Conservation (phyloP, 2,329 filamentous ascomycete species). For the Trematosphaeria pertusa region DNA sequence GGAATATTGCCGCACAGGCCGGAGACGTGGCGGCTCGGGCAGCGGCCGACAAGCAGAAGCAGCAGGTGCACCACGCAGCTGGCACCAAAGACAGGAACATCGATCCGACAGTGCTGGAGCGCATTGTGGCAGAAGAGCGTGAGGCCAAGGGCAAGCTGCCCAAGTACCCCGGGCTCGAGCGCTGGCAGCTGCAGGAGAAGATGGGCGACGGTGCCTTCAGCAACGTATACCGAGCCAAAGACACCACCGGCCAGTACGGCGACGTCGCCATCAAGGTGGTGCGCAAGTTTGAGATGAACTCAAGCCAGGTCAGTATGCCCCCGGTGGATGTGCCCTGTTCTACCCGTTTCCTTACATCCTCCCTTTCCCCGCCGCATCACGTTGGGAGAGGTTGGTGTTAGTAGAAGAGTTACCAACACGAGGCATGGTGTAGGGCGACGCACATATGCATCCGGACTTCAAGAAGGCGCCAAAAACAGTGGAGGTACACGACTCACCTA, state of each 20-base stretch:
- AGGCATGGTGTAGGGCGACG: constrained; percentile 74
- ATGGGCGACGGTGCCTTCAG: constrained; percentile 99
- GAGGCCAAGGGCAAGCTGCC: constrained; percentile 86
- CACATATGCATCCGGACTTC: constrained; percentile 94
- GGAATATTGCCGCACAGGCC: constrained; percentile 72
- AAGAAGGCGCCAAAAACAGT: constrained; percentile 87
- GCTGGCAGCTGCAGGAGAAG: constrained; percentile 89
- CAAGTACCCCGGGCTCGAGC: constrained; percentile 80
- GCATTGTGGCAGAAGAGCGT: constrained; percentile 90
- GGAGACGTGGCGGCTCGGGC: constrained; percentile 70
- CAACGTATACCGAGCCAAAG: constrained; percentile 92
- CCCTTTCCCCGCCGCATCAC: constrained; percentile 35
- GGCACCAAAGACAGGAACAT: constrained; percentile 56
- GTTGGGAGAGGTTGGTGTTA: constrained; percentile 27
- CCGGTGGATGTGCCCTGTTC: constrained; percentile 29
- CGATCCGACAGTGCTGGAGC: constrained; percentile 75
- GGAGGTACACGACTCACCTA: constrained; percentile 75
- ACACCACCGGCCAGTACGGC: constrained; percentile 72
- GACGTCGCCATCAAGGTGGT: constrained; percentile 99
- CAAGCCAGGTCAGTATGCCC: constrained; percentile 83
- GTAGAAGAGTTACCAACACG: constrained; percentile 57
- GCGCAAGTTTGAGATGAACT: constrained; percentile 98
- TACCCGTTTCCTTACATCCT: constrained; percentile 37
- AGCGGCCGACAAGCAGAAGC: constrained; percentile 67
- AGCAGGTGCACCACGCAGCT: constrained; percentile 54